Evolutionary conservation across 2,329 filamentous ascomycete genomes (phyloP).

Genomic region (Hypoxylon rubiginosum): DNA sequence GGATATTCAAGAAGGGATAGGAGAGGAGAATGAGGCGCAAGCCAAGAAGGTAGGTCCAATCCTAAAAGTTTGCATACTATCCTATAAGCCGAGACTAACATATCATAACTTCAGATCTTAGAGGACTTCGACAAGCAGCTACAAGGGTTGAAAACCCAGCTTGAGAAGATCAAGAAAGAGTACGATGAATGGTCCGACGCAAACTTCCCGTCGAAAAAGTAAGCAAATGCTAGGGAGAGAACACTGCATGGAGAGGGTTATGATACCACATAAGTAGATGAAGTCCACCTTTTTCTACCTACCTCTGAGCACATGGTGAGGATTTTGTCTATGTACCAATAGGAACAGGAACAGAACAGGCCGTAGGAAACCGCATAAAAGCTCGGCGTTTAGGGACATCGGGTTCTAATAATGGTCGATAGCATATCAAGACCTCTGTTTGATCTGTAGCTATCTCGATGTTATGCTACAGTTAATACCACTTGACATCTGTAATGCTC

Average conservation of each 20-base stretch:
- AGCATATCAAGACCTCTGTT: not conserved
- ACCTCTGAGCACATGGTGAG: conserved; percentile 21
- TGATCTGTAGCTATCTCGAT: not conserved
- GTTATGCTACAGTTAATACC: not conserved
- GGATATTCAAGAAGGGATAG: conserved; percentile 69
- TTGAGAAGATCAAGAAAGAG: conserved; percentile 72
- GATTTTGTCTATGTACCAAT: conserved; percentile 27
- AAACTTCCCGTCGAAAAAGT: conserved; percentile 54
- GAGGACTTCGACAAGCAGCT: conserved; percentile 87
- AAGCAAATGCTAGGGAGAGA: conserved; percentile 4
- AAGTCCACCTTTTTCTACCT: conserved; percentile 12
- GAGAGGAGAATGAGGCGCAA: conserved; percentile 77
- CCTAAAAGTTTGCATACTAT: not conserved
- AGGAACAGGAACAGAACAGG: conserved; percentile 28
- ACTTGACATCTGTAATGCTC: not conserved
- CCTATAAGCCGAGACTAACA: conserved; percentile 34
- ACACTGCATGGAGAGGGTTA: not conserved
- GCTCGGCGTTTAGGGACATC: conserved; percentile 39
- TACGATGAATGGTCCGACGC: conserved; percentile 68
- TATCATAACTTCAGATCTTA: conserved; percentile 68
- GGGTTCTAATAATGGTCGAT: conserved; percentile 23
- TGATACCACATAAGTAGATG: conserved; percentile 27
- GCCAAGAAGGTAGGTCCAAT: conserved; percentile 75
- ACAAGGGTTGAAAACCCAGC: conserved; percentile 79
- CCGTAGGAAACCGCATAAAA: conserved; percentile 37